A percentile compares a stretch with the other conserved stretches of the same genome.
Evolutionary conservation across 163 green algal species (phyloP).

Genomic region (Smithsoniella earleae): DNA sequence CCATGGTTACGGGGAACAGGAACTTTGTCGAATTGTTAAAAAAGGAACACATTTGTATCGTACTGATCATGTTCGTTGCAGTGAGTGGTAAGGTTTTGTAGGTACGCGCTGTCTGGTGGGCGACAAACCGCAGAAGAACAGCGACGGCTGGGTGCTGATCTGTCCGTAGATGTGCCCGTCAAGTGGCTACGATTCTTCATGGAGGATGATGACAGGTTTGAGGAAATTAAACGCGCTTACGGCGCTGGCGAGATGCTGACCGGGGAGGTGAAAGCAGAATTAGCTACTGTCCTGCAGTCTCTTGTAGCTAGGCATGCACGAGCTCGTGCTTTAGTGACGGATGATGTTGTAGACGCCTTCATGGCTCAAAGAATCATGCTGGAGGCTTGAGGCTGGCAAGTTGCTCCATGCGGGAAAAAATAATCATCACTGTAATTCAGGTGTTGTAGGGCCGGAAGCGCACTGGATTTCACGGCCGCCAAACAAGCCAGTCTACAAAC

Average conservation of each 20-base stretch:
- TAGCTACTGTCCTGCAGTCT: constrained; percentile 70
- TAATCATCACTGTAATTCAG: no score
- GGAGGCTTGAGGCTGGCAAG: no score
- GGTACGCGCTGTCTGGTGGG: constrained; percentile 89
- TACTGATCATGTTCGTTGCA: no score
- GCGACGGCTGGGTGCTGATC: constrained; percentile 68
- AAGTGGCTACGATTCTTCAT: constrained; percentile 99
- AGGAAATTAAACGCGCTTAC: constrained; percentile 81
- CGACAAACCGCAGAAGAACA: constrained; percentile 84
- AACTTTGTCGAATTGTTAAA: no score
- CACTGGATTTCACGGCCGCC: no score
- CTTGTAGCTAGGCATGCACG: constrained; percentile 65
- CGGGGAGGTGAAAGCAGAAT: constrained; percentile 72
- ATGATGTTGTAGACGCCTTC: constrained; percentile 80
- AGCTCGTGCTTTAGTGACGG: constrained; percentile 60
- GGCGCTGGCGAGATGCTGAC: constrained; percentile 82
- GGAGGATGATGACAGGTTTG: constrained; percentile 79
- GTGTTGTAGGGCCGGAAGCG: no score
- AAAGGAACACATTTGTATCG: no score
- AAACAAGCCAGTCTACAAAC: no score
- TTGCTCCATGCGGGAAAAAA: no score
- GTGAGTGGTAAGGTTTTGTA: no score
- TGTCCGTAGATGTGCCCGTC: constrained; percentile 88
- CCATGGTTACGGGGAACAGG: no score
- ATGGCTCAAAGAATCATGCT: constrained; percentile 69